Conservation (phyloP, 23 red algal genomes). For the Gracilaria vermiculophylla region DNA sequence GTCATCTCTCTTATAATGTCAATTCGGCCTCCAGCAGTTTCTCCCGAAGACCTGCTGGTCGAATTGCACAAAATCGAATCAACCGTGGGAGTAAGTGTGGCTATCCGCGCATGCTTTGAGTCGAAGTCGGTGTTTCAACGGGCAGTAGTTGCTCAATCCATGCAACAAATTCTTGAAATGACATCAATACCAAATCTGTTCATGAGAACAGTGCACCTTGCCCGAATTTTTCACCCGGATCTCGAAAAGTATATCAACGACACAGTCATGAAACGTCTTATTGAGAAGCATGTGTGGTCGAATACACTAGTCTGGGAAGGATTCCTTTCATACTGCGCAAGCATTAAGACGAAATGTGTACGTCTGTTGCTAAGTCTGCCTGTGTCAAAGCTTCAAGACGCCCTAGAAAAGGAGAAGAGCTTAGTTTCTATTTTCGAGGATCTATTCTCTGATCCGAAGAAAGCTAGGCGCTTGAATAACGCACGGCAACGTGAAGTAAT, state of each 20-base stretch:
- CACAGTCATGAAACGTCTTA: slow-evolving; percentile 64
- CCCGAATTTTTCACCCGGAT: slow-evolving; percentile 55
- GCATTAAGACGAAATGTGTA: slow-evolving; percentile 17
- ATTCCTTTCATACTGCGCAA: slow-evolving; percentile 51
- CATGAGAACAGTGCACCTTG: slow-evolving; percentile 70
- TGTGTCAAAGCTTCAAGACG: slow-evolving; percentile 49
- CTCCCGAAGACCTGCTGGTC: slow-evolving; percentile 56
- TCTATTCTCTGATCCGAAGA: slow-evolving; percentile 20
- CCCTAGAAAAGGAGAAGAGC: slow-evolving; percentile 31
- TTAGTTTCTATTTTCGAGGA: slow-evolving; percentile 36
- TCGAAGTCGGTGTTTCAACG: slow-evolving; percentile 62
- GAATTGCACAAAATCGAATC: slow-evolving; percentile 71
- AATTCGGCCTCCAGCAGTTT: slow-evolving; percentile 28
- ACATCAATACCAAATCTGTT: slow-evolving; percentile 65
- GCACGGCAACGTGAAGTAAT: slow-evolving; percentile 9
- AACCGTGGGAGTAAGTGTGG: slow-evolving; percentile 38
- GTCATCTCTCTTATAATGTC: slow-evolving; percentile 42
- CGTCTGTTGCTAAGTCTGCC: slow-evolving; percentile 54
- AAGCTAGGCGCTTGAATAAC: slow-evolving; percentile 1
- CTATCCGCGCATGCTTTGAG: slow-evolving; percentile 74
- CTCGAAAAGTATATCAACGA: slow-evolving; percentile 70
- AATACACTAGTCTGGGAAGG: slow-evolving; percentile 63
- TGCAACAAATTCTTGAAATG: slow-evolving; percentile 71
- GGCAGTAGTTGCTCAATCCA: slow-evolving; percentile 56
- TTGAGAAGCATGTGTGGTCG: slow-evolving; percentile 71